Percentiles rank a stretch among this genome's conserved stretches.
Conservation (phyloP, 805 yeast species). For the Hemisphaericaspora nanyangensis region DNA sequence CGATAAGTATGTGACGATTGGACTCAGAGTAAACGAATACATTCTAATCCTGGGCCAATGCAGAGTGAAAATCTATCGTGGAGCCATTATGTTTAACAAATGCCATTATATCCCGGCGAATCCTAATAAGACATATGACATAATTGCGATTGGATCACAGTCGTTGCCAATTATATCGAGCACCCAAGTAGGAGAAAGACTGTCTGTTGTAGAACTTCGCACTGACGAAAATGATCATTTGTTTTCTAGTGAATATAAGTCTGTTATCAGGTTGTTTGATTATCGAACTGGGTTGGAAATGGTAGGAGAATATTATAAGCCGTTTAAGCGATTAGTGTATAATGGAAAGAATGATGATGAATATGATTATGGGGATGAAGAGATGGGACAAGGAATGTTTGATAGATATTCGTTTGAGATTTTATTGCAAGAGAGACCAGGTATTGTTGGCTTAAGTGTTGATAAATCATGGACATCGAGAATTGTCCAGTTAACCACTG, state of each 20-base stretch:
- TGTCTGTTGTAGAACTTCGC: constrained; percentile 18
- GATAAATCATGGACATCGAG: constrained; percentile 12
- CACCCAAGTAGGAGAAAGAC: constrained; percentile 33
- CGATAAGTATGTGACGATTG: constrained; percentile 32
- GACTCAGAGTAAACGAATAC: constrained; percentile 40
- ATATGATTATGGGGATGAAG: constrained; percentile 5
- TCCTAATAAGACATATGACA: constrained; percentile 20
- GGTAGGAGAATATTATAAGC: constrained; percentile 41
- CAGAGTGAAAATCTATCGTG: constrained; percentile 39
- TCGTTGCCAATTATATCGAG: constrained; percentile 43
- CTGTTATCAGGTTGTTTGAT: constrained; percentile 38
- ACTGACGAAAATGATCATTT: constrained; percentile 34
- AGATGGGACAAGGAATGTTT: constrained; percentile 11
- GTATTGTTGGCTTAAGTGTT: constrained; percentile 14
- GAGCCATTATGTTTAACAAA: constrained; percentile 45
- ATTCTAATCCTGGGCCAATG: constrained; percentile 48
- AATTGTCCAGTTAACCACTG: constrained; percentile 2
- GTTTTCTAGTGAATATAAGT: constrained; percentile 36
- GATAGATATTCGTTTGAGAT: constrained; percentile 37
- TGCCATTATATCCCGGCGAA: constrained; percentile 19
- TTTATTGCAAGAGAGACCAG: constrained; percentile 22
- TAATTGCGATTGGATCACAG: constrained; percentile 32
- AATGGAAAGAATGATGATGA: constrained; percentile 1
- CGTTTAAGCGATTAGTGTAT: constrained; percentile 41
- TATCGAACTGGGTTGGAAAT: constrained; percentile 42